Conservation (phyloP, 176 grass and related monocot genomes). For the Secale cereale region DNA sequence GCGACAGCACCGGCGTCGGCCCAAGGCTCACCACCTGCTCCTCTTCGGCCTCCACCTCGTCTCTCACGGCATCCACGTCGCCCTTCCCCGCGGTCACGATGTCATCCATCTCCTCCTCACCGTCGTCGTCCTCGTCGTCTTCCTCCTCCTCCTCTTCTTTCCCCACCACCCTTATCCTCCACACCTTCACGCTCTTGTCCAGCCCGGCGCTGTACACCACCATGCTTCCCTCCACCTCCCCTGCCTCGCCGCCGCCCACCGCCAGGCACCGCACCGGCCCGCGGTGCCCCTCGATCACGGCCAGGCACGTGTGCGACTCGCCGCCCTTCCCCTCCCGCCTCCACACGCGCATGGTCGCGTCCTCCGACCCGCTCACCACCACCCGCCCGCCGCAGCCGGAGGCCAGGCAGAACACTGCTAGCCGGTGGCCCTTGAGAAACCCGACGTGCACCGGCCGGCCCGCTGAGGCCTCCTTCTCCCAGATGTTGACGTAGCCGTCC, state of each 20-base stretch:
- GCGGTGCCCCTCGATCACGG: constrained; percentile 81
- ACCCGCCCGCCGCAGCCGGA: constrained; percentile 48
- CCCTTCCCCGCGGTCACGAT: not conserved
- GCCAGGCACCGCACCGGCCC: constrained; percentile 78
- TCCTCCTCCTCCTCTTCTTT: constrained; percentile 40
- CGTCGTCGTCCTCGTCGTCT: not conserved
- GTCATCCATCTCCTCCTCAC: not conserved
- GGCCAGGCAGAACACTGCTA: constrained; percentile 66
- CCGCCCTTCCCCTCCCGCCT: constrained; percentile 44
- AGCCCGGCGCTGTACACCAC: constrained; percentile 80
- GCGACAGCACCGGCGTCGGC: constrained; percentile 59
- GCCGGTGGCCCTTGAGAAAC: constrained; percentile 70
- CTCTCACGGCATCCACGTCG: not conserved
- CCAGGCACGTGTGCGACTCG: constrained; percentile 64
- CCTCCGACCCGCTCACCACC: constrained; percentile 82
- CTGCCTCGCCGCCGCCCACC: constrained; percentile 52
- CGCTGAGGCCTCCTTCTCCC: constrained; percentile 74
- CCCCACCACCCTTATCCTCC: constrained; percentile 76
- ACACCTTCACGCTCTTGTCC: constrained; percentile 88
- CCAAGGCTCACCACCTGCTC: constrained; percentile 21
- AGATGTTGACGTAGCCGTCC: constrained; percentile 84
- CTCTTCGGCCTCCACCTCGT: constrained; percentile 18
- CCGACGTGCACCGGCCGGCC: constrained; percentile 65
- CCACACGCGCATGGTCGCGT: constrained; percentile 91
- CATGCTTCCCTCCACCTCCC: constrained; percentile 65